These are phyloP conservation scores for Cutaneotrichosporon spelunceum DNA, from an alignment of 1,284 basidiomycete genomes.

Conservation along the genomic window DNA sequence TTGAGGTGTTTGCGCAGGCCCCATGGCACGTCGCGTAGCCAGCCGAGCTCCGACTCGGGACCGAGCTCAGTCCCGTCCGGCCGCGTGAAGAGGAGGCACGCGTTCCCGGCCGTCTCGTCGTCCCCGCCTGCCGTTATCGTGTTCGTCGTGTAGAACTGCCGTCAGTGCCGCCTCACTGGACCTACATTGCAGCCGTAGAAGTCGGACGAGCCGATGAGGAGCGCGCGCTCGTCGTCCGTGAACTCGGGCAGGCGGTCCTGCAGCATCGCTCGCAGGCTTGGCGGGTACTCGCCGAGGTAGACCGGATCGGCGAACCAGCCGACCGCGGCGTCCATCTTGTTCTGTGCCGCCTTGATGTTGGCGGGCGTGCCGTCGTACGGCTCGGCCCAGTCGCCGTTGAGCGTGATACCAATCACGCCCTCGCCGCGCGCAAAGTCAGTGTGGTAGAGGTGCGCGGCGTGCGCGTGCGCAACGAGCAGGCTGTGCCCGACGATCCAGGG, in stretches of 20 bases:
- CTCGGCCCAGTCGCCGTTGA: constrained; percentile 68
- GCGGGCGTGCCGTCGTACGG: constrained; percentile 64
- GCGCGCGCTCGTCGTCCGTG: constrained; percentile 59
- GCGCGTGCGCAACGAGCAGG: constrained; percentile 66
- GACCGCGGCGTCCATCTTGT: constrained; percentile 63
- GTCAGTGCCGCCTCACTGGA: constrained; percentile 19
- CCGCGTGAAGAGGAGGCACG: constrained; percentile 37
- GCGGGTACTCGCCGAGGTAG: constrained; percentile 68
- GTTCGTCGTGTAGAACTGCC: constrained; percentile 71
- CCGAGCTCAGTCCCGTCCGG: constrained; percentile 64
- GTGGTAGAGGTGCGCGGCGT: constrained; percentile 63
- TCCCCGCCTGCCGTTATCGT: constrained; percentile 55
- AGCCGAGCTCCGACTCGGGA: constrained; percentile 56
- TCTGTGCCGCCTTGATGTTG: constrained; percentile 63
- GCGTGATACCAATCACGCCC: constrained; percentile 65
- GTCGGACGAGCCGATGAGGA: constrained; percentile 57
- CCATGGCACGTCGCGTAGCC: constrained; percentile 47
- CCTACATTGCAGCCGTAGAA: not conserved
- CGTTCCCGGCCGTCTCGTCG: constrained; percentile 62
- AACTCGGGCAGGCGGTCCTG: constrained; percentile 66
- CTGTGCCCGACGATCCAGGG: constrained; percentile 71
- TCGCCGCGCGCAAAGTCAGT: constrained; percentile 57
- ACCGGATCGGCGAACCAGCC: constrained; percentile 61
- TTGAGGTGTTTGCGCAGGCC: constrained; percentile 58
- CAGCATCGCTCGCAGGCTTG: constrained; percentile 60